Evolutionary conservation across 148 eudicot species (phyloP), one percentile per base, ranked within the genome.

Genomic region (Pouteria glomerata): DNA sequence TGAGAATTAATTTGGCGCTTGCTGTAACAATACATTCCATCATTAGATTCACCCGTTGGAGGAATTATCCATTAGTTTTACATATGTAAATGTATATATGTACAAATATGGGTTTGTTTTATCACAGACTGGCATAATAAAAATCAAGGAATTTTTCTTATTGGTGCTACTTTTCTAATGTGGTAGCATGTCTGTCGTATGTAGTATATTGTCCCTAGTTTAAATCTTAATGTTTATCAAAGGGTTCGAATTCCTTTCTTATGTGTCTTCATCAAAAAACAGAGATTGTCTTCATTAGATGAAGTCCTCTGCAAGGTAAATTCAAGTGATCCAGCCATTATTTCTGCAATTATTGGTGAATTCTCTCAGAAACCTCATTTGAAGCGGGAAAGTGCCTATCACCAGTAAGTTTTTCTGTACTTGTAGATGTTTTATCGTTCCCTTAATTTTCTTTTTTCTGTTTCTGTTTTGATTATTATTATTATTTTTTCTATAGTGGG

Each of bases 341-440:
- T 94, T 57, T 79, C 87, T 34, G 75, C 82, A 45, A 64, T 82
- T 31, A 80, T 94, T 39, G 75, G 75, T 65, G 78, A 70, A 73
- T 89, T 86, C 75, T 82, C 91, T 1, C 76, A 78, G 62, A 77
- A 77, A 73, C 97, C 98, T 69, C 74, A 48, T 58, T 79, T 94
- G 73, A 91, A 94, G 82, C 87, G 78, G 73, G 86, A 74, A 27
- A 94, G 96, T 76, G 74, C 88, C 80, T 94, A 60, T 71, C 82
- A 71, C 72, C 72, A 76, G 98, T 94, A 85, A 75, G n/a, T 80
- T 62, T 63, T 44, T 35, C 34, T 52, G n/a, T 35, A n/a, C 45
- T 4, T 41, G 6, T 50, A 12, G 19, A n/a, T 60, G 0, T 12
- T 34, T 24, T 12, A 50, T 33, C 1, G n/a, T 24, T 57, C 33